A percentile compares a stretch with the other conserved stretches of the same genome.
Conservation (phyloP, 768 basidiomycete species). For the Sutorius australiensis region DNA sequence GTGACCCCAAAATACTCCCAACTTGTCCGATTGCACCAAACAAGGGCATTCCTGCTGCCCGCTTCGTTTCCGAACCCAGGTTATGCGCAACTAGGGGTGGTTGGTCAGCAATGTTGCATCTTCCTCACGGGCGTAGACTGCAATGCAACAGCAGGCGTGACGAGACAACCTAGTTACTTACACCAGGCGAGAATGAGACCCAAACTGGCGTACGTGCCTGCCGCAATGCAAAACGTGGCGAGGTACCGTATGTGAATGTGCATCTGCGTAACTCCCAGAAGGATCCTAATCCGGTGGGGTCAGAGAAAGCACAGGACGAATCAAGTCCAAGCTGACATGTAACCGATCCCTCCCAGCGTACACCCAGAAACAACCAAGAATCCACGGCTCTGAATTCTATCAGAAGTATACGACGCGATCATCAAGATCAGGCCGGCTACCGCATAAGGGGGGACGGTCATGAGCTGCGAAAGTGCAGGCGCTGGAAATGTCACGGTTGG, state of each 20-base stretch:
- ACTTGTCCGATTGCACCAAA: conserved; percentile 41
- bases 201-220: conserved; percentile 44
- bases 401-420: conserved; percentile 38
- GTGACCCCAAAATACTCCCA: conserved; percentile 40
- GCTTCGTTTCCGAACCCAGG: conserved; percentile 44
- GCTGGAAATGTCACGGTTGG: conserved; percentile 25
- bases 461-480: conserved; percentile 43
- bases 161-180: conserved; percentile 20
- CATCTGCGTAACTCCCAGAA: conserved; percentile 32
- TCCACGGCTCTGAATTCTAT: conserved; percentile 44
- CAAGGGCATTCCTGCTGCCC: conserved; percentile 40
- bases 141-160: background rate
- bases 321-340: conserved; percentile 31
- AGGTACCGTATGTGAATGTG: conserved; percentile 39
- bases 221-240: conserved; percentile 43
- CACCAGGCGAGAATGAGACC: conserved; percentile 49
- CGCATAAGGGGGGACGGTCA: conserved; percentile 55
- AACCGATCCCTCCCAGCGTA: conserved; percentile 38
- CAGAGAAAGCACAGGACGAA: background rate
- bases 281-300: conserved; percentile 19
- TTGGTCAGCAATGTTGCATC: background rate
- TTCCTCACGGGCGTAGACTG: background rate
- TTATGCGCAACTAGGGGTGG: conserved; percentile 37
- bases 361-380: conserved; percentile 29
- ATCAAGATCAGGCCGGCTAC: conserved; percentile 38